Evolutionary conservation across 2,329 filamentous ascomycete genomes (phyloP), one percentile per base, ranked within the genome.

Genomic region (Fusarium scirpi): DNA sequence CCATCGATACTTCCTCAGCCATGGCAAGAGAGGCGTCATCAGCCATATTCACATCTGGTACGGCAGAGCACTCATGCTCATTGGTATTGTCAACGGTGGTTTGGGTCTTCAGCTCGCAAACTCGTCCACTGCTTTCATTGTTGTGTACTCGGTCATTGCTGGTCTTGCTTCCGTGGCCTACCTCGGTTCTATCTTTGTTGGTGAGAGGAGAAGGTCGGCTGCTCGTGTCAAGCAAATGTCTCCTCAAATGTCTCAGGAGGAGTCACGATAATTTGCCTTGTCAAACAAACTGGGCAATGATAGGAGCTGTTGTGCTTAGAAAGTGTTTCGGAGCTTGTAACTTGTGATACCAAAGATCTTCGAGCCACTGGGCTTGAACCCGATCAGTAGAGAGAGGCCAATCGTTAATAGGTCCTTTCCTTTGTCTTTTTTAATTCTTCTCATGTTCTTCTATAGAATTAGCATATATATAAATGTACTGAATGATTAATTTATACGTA

Each of bases 11-110:
- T 91, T 82, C 77, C 71, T 83, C 59, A 83, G 82, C 74, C 76
- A 84, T 57, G 78, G 83, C 55, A 46, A 73, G 27, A 86, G 89
- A 38, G 85, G 85, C 9, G 18, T 81, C 43, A 75, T 90, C 65
- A 89, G 87, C 67, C 79, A 90, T 69, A 75, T 81, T 2, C 90
- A 92, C 74, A 85, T 90, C 70, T 91, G 88, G 87, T 89, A 85
- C 72, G 90, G 90, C 15, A 85, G 89, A 20, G 72, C 80, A 3
- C 77, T 91, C 45, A 86, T 92, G 67, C 58, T 86, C 20, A 75
- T 91, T 5, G 89, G 87, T 27, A 82, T 91, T 46, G 76, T 91
- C 71, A 91, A 91, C 72, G 90, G 89, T 58, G 90, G 89, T 0
- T 77, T 91, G 6, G 90, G 90, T 6, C 79, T 92, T 29, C 66